These are phyloP conservation scores for Morella rubra DNA, from an alignment of 306 rosid species.

Conservation along the genomic window DNA sequence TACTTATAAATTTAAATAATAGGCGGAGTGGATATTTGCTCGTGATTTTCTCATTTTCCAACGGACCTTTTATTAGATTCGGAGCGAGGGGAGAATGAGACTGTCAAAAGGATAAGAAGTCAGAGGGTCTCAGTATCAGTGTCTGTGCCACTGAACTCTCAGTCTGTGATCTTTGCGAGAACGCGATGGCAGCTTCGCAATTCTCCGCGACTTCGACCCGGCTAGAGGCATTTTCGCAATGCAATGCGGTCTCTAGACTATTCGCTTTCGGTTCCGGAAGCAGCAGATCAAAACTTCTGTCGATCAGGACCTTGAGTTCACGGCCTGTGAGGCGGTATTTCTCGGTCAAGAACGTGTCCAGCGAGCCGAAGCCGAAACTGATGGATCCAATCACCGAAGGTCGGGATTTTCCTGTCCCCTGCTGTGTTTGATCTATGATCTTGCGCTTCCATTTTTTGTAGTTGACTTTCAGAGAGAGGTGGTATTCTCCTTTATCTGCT, in stretches of 20 bases:
- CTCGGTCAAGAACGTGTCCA: conserved; percentile 48
- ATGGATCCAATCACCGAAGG: conserved; percentile 59
- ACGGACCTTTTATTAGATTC: no score
- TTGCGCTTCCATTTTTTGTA: background rate
- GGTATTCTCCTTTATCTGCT: no score
- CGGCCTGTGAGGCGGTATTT: conserved; percentile 36
- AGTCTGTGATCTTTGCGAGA: no score
- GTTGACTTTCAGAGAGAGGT: background rate
- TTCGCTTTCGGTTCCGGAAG: conserved; percentile 36
- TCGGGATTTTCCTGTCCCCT: conserved; percentile 13
- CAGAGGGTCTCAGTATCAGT: no score
- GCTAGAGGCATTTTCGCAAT: conserved; percentile 34
- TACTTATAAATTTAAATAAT: no score
- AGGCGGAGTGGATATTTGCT: no score
- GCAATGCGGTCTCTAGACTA: conserved; percentile 42
- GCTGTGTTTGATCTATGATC: conserved; percentile 5
- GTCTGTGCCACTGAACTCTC: no score
- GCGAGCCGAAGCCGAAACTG: conserved; percentile 44
- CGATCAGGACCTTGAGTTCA: conserved; percentile 32
- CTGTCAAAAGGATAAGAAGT: no score
- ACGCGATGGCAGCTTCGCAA: conserved; percentile 37
- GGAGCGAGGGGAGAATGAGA: no score
- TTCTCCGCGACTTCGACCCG: conserved; percentile 41
- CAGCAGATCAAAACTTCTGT: conserved; percentile 43
- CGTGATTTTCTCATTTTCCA: no score